Base-by-base conservation (phyloP, 306 rosid species). In the Lathyrus sativus region DNA sequence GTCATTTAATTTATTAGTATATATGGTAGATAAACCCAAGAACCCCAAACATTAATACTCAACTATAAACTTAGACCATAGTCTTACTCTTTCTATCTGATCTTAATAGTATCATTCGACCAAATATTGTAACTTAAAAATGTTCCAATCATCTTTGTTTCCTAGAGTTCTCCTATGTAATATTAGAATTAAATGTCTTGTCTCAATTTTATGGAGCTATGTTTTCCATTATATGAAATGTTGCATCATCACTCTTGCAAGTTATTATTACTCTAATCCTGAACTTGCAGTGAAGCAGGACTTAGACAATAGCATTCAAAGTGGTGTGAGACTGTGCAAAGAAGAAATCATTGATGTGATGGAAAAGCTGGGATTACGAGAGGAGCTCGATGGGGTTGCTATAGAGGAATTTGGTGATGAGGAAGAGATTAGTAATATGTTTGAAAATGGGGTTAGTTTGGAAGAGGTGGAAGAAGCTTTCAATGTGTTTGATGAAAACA, bases 401-500 rank as follows among this genome's bases (percentile, higher is more conserved):
- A 44, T 24, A 51, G 42, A 8, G 9, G 70, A 54, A 13, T 41
- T 53, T 53, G 59, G 70, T 58, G 75, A 80, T 5, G 82, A 53
- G 13, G 46, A 55, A 39, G 83, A 82, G 24, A 28, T 82, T 43
- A 39, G 2, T 19, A 1, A 79, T 28, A 24, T 85, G 61, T 78
- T 82, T 28, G 87, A 68, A 13, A 75, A 66, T 59, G 87, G 79
- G 37, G 79, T 78, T 2, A 73, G 76, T 45, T 35, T 83, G 67
- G 85, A 35, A 46, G 87, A 80, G 79, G 42, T 85, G 49, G 67
- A 75, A 41, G 85, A 76, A 62, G 82, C 85, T 14, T 85, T 85
- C 56, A 59, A 78, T 43, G 90, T 85, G 66, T 85, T 83, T 46
- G 87, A 85, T 61, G 75, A 65, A 61, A 83, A 83, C n/a, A 73